Conservation (phyloP, 2,329 filamentous ascomycete genomes). For the Parafenestella ontariensis region DNA sequence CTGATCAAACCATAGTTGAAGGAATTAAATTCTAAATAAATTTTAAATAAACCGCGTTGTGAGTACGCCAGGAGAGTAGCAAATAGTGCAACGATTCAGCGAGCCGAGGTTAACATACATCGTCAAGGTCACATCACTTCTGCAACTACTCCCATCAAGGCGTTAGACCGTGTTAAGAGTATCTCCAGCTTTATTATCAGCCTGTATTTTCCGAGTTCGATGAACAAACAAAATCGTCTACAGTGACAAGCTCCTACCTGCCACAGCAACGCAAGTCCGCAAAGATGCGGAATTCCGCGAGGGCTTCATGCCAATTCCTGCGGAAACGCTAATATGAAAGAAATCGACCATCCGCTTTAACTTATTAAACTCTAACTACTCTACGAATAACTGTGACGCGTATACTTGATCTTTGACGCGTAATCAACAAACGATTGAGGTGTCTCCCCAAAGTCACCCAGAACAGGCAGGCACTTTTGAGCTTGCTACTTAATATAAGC, state of each 20-base stretch:
- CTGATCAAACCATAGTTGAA: too few species aligned
- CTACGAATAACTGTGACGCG: not conserved
- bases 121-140: not conserved
- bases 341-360: not conserved
- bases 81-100: not conserved
- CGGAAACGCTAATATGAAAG: not conserved
- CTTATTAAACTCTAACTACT: not conserved
- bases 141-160: not conserved
- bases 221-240: not conserved
- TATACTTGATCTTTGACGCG: not conserved
- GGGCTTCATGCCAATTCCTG: not conserved
- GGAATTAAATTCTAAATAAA: too few species aligned
- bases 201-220: not conserved
- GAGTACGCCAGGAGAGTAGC: not conserved
- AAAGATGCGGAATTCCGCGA: slow-evolving; percentile 4
- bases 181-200: not conserved
- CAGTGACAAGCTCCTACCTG: not conserved
- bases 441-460: not conserved
- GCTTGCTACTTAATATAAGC: not conserved
- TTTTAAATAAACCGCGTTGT: too few species aligned
- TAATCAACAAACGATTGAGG: not conserved
- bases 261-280: not conserved
- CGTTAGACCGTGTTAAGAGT: not conserved
- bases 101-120: not conserved
- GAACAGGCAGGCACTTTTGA: not conserved